Conservation (phyloP, 306 rosid genomes). For the Acacia confusa region DNA sequence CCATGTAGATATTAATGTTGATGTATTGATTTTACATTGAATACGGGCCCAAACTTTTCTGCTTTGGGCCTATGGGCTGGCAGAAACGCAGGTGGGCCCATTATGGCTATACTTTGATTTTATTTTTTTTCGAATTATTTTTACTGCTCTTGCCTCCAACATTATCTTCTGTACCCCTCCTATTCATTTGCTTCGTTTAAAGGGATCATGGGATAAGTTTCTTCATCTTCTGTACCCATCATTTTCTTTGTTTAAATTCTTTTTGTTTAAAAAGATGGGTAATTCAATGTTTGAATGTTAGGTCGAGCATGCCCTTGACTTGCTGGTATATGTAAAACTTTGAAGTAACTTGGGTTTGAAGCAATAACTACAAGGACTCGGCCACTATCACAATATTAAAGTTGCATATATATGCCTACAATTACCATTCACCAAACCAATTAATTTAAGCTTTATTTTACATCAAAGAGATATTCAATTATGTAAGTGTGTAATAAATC, state of each 20-base stretch:
- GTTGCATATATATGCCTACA: not conserved
- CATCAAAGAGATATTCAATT: not conserved
- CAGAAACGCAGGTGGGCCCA: not conserved
- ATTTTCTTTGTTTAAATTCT: no score
- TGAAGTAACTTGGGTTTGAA: slow-evolving; percentile 23
- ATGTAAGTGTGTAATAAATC: no score
- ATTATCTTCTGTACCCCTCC: not conserved
- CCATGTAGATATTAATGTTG: not conserved
- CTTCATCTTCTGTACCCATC: no score
- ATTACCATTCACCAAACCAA: slow-evolving; percentile 12
- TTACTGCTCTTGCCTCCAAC: not conserved
- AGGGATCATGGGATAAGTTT: not conserved
- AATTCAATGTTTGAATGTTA: not conserved
- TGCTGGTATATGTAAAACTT: not conserved
- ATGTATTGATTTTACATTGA: not conserved
- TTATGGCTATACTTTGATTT: not conserved
- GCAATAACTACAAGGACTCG: not conserved
- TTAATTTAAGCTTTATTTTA: not conserved
- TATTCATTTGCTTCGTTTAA: not conserved
- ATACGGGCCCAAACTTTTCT: not conserved
- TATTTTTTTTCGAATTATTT: not conserved
- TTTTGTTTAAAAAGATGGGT: no score
- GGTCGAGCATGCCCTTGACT: not conserved
- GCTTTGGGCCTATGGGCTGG: not conserved
- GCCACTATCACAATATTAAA: not conserved